Evolutionary conservation across 768 basidiomycete genomes (phyloP).

Genomic region (Leccinum disarticulatum): DNA sequence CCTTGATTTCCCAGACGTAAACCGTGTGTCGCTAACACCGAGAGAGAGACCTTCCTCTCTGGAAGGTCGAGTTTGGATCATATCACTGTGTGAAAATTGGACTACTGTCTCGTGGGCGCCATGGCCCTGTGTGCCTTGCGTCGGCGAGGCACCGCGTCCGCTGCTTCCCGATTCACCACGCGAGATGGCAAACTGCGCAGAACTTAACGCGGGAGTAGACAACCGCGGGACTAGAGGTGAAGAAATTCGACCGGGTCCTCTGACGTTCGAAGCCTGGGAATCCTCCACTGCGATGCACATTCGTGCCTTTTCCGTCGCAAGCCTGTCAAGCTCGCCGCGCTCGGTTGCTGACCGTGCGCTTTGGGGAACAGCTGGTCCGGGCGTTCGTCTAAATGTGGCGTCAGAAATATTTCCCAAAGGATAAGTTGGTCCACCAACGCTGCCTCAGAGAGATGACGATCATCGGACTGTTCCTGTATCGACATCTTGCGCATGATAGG

Average conservation of each 20-base stretch:
- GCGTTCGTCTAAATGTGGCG: slow-evolving; percentile 2
- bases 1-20: background rate
- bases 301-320: background rate
- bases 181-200: background rate
- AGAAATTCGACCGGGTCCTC: no score
- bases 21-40: background rate
- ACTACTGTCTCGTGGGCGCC: background rate
- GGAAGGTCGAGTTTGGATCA: background rate
- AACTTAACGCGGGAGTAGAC: background rate
- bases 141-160: background rate
- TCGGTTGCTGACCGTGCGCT: background rate
- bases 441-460: background rate
- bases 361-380: background rate
- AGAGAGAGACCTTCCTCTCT: background rate
- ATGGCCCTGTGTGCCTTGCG: background rate
- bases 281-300: background rate
- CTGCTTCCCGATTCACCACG: background rate
- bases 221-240: background rate
- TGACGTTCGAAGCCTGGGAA: background rate
- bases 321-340: background rate
- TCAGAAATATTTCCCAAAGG: background rate
- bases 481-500: background rate
- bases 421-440: slow-evolving; percentile 8
- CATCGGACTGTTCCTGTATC: background rate
- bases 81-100: background rate